phyloP scores from a whole-genome alignment of 306 rosid species.

The Pterocarpus macrocarpus region DNA sequence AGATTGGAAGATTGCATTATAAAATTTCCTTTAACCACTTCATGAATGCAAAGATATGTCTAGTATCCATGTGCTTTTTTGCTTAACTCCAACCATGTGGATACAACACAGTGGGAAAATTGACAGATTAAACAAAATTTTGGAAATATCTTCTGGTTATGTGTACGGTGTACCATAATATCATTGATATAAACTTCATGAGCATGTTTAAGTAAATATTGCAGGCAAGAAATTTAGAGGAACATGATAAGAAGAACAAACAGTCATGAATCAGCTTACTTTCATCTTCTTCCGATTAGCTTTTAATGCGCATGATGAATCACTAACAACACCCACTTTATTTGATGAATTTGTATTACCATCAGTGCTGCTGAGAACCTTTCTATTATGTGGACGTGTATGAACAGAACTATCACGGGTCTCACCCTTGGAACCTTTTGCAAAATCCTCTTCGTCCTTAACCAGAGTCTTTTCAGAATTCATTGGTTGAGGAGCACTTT shows the following conservation, averaged over 20 bases:
- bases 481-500: conserved; percentile 50
- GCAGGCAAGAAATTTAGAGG: not conserved
- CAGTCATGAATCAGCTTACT: conserved; percentile 55
- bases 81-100: conserved; percentile 21
- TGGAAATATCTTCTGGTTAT: conserved; percentile 6
- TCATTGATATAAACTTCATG: conserved; percentile 3
- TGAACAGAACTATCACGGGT: conserved; percentile 31
- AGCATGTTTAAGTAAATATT: conserved; percentile 7
- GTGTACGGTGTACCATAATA: not conserved
- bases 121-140: conserved; percentile 19
- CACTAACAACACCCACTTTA: conserved; percentile 51
- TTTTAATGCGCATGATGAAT: conserved; percentile 53
- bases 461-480: conserved; percentile 51
- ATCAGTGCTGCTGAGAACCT: conserved; percentile 48
- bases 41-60: conserved; percentile 21
- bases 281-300: conserved; percentile 81
- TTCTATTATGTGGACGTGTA: conserved; percentile 49
- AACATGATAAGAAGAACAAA: conserved; percentile 37
- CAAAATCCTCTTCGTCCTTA: conserved; percentile 63
- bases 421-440: conserved; percentile 57
- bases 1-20: conserved; percentile 16
- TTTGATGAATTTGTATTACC: conserved; percentile 49
- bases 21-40: conserved; percentile 21
- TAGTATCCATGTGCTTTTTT: not conserved
- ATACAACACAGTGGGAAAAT: conserved; percentile 16